Evolutionary conservation across 2,329 filamentous ascomycete species (phyloP).

Genomic region (Fusarium falciforme): DNA sequence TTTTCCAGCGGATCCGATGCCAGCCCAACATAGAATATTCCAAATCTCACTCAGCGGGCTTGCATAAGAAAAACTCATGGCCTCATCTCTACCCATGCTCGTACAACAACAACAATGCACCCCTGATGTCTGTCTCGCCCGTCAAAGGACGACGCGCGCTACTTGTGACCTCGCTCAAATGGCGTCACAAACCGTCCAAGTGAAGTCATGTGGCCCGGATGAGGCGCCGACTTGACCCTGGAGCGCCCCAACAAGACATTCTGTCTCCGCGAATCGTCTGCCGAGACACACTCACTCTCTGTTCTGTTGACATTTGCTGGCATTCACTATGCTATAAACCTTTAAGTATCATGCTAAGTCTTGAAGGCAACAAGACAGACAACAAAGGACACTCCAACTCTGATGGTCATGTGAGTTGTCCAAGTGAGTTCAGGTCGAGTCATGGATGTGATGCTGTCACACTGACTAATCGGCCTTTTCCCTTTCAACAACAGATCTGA

Average conservation of each 20-base stretch:
- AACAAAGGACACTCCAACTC: background rate
- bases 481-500: background rate
- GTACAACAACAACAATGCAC: constrained; percentile 20
- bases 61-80: constrained; percentile 10
- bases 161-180: constrained; percentile 39
- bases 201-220: constrained; percentile 42
- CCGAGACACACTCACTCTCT: background rate
- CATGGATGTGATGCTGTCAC: background rate
- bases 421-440: background rate
- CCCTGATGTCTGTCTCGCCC: constrained; percentile 21
- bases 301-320: background rate
- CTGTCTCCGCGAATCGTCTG: constrained; percentile 8
- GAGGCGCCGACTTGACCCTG: constrained; percentile 19
- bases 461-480: background rate
- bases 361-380: background rate
- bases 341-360: background rate
- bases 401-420: background rate
- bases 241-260: constrained; percentile 35
- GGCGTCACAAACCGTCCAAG: constrained; percentile 44
- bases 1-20: constrained; percentile 2
- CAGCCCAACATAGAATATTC: background rate
- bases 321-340: background rate
- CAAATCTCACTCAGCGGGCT: constrained; percentile 26
- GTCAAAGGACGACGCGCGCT: constrained; percentile 25
- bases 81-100: constrained; percentile 2